These are phyloP conservation scores for Globisporangium spiculum DNA, from an alignment of 352 stramenopile species.

Conservation along the genomic window DNA sequence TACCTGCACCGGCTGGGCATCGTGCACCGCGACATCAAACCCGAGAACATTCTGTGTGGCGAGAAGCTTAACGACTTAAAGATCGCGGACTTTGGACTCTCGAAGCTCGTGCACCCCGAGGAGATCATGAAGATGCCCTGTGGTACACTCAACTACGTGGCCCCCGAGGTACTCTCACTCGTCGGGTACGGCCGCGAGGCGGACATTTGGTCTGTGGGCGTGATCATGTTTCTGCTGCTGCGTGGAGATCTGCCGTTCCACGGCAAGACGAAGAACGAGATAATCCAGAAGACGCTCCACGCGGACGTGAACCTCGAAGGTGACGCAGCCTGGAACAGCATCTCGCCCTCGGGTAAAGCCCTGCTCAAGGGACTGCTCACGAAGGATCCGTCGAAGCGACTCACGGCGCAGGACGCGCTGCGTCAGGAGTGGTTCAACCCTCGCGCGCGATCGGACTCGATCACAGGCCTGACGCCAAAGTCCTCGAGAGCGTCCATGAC, in stretches of 20 bases:
- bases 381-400: conserved; percentile 73
- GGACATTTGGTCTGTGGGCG: conserved; percentile 91
- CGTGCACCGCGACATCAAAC: conserved; percentile 88
- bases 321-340: conserved; percentile 47
- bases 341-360: conserved; percentile 57
- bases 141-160: conserved; percentile 93
- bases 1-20: conserved; percentile 92
- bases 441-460: conserved; percentile 19
- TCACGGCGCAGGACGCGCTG: conserved; percentile 81
- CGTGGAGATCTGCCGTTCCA: conserved; percentile 90
- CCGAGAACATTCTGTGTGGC: conserved; percentile 88
- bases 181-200: conserved; percentile 88
- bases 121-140: conserved; percentile 94
- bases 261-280: conserved; percentile 88
- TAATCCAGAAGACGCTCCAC: conserved; percentile 91
- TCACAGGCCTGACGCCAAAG: conserved; percentile 14
- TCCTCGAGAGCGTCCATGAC: conserved; percentile 26
- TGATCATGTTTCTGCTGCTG: conserved; percentile 92
- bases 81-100: conserved; percentile 93
- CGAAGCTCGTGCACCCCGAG: conserved; percentile 89
- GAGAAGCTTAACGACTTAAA: conserved; percentile 87
- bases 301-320: conserved; percentile 80
- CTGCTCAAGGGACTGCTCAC: conserved; percentile 81
- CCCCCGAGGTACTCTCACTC: conserved; percentile 88
- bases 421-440: conserved; percentile 78